These are phyloP conservation scores for Arthrobotrys conoides DNA, from an alignment of 2,329 filamentous ascomycete species.

Conservation along the genomic window DNA sequence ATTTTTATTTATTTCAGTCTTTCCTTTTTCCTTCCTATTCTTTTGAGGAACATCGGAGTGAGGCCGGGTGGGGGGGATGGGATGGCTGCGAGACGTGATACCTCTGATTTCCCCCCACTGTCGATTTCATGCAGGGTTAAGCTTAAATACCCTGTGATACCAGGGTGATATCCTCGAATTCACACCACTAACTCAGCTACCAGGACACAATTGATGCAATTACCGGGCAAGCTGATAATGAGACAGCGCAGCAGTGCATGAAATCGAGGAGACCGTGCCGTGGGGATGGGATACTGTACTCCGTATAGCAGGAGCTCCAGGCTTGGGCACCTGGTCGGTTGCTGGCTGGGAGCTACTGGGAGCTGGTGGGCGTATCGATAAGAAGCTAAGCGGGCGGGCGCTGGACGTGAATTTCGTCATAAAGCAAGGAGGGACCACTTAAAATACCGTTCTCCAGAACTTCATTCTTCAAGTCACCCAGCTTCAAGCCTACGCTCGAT, in stretches of 20 bases:
- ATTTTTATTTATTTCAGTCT: not conserved
- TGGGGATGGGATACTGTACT: slow-evolving; percentile 11
- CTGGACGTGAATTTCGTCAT: slow-evolving; percentile 24
- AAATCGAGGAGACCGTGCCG: not conserved
- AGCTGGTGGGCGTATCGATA: slow-evolving; percentile 30
- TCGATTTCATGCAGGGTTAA: slow-evolving; percentile 36
- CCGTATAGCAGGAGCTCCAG: slow-evolving; percentile 26
- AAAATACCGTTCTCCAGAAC: slow-evolving; percentile 11
- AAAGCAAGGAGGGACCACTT: slow-evolving; percentile 14
- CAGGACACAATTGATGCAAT: not conserved
- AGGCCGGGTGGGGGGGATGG: slow-evolving; percentile 29
- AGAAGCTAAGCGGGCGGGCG: slow-evolving; percentile 21
- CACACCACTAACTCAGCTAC: not conserved
- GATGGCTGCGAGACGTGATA: slow-evolving; percentile 25
- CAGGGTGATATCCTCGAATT: slow-evolving; percentile 11
- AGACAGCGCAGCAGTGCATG: slow-evolving; percentile 52
- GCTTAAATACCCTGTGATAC: slow-evolving; percentile 36
- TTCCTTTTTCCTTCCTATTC: not conserved
- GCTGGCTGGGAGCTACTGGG: not conserved
- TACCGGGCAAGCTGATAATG: not conserved
- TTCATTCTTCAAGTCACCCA: not conserved
- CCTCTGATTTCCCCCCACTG: slow-evolving; percentile 14
- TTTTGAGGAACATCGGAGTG: slow-evolving; percentile 16
- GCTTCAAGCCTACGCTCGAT: not conserved
- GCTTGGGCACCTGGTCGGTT: not conserved